phyloP scores from a whole-genome alignment of 352 stramenopile species.

The Globisporangium paroecandrum region DNA sequence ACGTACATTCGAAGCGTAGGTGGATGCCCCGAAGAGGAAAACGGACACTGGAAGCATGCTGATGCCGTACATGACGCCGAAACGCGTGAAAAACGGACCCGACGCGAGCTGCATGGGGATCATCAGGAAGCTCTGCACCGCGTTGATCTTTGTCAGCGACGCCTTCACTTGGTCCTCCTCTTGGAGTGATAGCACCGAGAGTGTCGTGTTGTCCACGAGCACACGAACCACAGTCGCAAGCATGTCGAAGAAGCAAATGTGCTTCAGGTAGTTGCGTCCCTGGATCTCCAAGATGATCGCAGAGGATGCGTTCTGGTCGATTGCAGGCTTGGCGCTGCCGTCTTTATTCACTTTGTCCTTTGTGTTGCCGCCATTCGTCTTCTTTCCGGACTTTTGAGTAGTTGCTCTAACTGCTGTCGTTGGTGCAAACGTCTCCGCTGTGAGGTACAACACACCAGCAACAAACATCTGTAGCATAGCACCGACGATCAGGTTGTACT shows the following conservation, averaged over 20 bases:
- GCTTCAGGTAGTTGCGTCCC: conserved; percentile 68
- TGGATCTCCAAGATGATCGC: conserved; percentile 67
- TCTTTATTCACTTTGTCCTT: conserved; percentile 10
- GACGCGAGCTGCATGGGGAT: conserved; percentile 81
- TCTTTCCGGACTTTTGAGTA: not conserved
- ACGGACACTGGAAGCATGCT: conserved; percentile 62
- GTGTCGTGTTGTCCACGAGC: conserved; percentile 77
- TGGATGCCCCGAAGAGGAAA: conserved; percentile 67
- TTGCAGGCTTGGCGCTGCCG: conserved; percentile 4
- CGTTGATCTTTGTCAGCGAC: conserved; percentile 74
- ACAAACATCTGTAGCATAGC: conserved; percentile 53
- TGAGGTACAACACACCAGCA: conserved; percentile 51
- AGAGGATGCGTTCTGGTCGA: conserved; percentile 17
- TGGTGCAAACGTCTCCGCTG: conserved; percentile 40
- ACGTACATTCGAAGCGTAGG: conserved; percentile 53
- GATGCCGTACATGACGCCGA: conserved; percentile 86
- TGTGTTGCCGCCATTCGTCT: not conserved
- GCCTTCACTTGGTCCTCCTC: conserved; percentile 66
- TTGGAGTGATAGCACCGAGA: conserved; percentile 70
- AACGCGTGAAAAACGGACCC: conserved; percentile 77
- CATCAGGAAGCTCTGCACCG: conserved; percentile 85
- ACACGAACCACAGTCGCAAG: conserved; percentile 76
- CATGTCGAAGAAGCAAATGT: conserved; percentile 88
- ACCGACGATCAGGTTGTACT: conserved; percentile 70
- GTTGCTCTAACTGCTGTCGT: conserved; percentile 1